These are phyloP conservation scores for Coemansia sp. DNA, from an alignment of 192 early-diverging fungal species.

Conservation along the genomic window DNA sequence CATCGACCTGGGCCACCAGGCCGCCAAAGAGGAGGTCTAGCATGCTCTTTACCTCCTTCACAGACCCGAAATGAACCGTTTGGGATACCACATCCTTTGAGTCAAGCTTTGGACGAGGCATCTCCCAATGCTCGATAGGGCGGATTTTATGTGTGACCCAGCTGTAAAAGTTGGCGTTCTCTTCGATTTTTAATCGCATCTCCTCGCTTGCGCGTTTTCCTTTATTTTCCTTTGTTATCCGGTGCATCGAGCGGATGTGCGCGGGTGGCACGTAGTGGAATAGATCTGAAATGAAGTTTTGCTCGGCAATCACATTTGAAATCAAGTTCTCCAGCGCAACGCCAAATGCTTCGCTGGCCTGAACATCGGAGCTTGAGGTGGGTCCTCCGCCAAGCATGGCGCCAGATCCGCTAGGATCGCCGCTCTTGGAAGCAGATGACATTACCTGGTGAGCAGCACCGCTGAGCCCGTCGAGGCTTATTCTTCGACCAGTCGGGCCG, in stretches of 20 bases:
- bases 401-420: conserved; percentile 12
- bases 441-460: conserved; percentile 44
- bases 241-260: conserved; percentile 37
- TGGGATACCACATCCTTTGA: conserved; percentile 44
- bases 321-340: conserved; percentile 58
- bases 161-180: conserved; percentile 49
- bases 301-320: conserved; percentile 75
- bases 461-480: conserved; percentile 49
- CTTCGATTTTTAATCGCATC: conserved; percentile 17
- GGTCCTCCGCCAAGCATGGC: neutral
- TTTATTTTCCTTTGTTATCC: neutral
- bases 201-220: conserved; percentile 1
- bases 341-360: conserved; percentile 45
- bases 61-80: conserved; percentile 48
- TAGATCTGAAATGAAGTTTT: conserved; percentile 89
- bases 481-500: conserved; percentile 24
- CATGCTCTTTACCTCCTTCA: conserved; percentile 68
- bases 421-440: conserved; percentile 23
- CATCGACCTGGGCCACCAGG: conserved; percentile 70
- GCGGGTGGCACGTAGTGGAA: conserved; percentile 68
- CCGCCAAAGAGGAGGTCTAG: conserved; percentile 80
- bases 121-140: conserved; percentile 41
- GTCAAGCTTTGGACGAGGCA: conserved; percentile 44
- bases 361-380: conserved; percentile 26
- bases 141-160: conserved; percentile 50